These are phyloP conservation scores for Suhomyces canberraensis DNA, from an alignment of 805 yeast species.

Conservation along the genomic window DNA sequence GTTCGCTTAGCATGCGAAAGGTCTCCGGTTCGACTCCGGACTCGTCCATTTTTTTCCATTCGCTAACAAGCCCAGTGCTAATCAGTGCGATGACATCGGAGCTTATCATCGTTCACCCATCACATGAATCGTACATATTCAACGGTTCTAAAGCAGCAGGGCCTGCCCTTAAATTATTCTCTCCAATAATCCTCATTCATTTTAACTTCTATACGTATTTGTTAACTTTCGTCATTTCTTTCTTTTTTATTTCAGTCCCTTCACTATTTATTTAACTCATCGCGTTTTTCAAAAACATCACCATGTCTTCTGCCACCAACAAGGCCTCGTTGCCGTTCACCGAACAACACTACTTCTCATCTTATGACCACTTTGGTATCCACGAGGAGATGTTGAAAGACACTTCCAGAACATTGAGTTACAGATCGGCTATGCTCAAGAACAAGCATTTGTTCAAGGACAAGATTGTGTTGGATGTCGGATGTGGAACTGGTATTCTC, in stretches of 20 bases:
- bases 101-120: too few relatives aligned
- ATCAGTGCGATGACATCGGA: too few relatives aligned
- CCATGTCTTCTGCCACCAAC: slow-evolving; percentile 52
- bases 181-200: too few relatives aligned
- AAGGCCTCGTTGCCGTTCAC: slow-evolving; percentile 58
- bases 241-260: too few relatives aligned
- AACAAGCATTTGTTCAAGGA: slow-evolving; percentile 87
- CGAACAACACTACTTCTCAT: slow-evolving; percentile 92
- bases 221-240: too few relatives aligned
- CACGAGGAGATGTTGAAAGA: slow-evolving; percentile 99
- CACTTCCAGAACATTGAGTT: slow-evolving; percentile 84
- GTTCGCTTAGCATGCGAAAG: slow-evolving; percentile 78
- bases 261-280: background rate
- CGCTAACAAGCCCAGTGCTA: too few relatives aligned
- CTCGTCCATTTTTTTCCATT: slow-evolving; percentile 61
- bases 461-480: slow-evolving; percentile 93
- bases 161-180: too few relatives aligned
- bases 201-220: too few relatives aligned
- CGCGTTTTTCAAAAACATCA: background rate
- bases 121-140: too few relatives aligned
- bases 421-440: slow-evolving; percentile 87
- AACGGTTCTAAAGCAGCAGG: too few relatives aligned
- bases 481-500: slow-evolving; percentile 97
- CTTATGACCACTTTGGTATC: slow-evolving; percentile 95
- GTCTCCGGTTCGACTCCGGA: slow-evolving; percentile 78